These are phyloP conservation scores for Rubia peregrina DNA, from an alignment of 305 asterid species.

Conservation along the genomic window DNA sequence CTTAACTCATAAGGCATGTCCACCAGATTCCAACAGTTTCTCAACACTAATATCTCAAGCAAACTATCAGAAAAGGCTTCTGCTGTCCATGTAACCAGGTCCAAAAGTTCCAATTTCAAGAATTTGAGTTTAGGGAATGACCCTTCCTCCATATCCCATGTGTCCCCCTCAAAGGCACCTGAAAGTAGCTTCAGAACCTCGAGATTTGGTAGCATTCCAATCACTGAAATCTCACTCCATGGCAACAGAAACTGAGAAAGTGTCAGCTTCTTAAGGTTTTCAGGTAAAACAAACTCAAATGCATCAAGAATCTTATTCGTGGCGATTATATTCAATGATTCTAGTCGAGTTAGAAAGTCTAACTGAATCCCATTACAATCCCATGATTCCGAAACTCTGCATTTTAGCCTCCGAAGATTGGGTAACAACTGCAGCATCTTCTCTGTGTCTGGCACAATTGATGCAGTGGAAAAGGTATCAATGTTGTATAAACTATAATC, in stretches of 20 bases:
- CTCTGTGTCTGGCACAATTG: not conserved
- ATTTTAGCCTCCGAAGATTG: not conserved
- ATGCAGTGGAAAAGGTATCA: conserved; percentile 3
- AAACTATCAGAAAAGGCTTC: not conserved
- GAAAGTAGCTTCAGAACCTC: conserved; percentile 4
- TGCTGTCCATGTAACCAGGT: not conserved
- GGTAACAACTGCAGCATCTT: not conserved
- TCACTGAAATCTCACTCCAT: conserved; percentile 1
- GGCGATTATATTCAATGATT: not conserved
- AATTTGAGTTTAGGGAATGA: conserved; percentile 5
- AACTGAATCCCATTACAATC: not conserved
- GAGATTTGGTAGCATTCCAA: not conserved
- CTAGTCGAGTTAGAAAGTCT: not conserved
- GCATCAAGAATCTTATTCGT: not conserved
- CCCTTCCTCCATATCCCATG: conserved; percentile 2
- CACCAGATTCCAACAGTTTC: not conserved
- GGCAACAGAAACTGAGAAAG: not conserved
- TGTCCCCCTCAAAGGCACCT: not conserved
- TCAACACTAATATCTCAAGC: conserved; percentile 5
- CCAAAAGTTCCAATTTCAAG: not conserved
- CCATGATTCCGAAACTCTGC: conserved; percentile 7
- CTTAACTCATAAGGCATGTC: not conserved
- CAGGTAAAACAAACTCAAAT: not conserved
- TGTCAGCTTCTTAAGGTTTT: not conserved
- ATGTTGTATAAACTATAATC: not conserved